Evolutionary conservation across 2,329 filamentous ascomycete species (phyloP).

Genomic region (Ophiostoma ips): DNA sequence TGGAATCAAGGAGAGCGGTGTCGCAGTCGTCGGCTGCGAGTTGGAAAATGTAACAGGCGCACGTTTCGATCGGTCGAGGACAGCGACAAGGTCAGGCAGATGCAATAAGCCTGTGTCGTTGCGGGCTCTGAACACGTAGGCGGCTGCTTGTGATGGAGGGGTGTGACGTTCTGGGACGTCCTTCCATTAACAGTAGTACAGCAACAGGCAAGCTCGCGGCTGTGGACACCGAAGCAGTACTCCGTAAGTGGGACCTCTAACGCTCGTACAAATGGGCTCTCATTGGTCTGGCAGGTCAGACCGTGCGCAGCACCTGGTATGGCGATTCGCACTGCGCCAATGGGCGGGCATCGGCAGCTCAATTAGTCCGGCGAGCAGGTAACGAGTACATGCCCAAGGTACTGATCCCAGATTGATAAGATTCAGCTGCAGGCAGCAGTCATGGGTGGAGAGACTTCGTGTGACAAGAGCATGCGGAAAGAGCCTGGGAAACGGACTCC

Average conservation of each 20-base stretch:
- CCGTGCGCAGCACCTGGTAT: not conserved
- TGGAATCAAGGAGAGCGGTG: not conserved
- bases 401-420: constrained; percentile 12
- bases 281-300: not conserved
- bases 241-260: not conserved
- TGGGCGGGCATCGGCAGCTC: not conserved
- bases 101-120: not conserved
- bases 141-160: not conserved
- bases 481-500: no score
- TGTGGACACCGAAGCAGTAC: constrained; percentile 3
- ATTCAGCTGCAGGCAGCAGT: constrained; percentile 7
- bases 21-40: no score
- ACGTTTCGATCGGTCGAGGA: not conserved
- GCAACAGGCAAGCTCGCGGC: not conserved
- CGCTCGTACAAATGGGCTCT: not conserved
- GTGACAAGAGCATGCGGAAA: not conserved
- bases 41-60: not conserved
- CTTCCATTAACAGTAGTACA: constrained; percentile 1
- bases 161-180: not conserved
- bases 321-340: not conserved
- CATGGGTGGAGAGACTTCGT: not conserved
- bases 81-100: not conserved
- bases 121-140: not conserved
- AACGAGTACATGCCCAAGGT: not conserved
- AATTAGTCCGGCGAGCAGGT: not conserved